Percentiles rank a stretch among this genome's conserved stretches.
phyloP scores from a whole-genome alignment of 257 asterid species.

The Datura wrightii region DNA sequence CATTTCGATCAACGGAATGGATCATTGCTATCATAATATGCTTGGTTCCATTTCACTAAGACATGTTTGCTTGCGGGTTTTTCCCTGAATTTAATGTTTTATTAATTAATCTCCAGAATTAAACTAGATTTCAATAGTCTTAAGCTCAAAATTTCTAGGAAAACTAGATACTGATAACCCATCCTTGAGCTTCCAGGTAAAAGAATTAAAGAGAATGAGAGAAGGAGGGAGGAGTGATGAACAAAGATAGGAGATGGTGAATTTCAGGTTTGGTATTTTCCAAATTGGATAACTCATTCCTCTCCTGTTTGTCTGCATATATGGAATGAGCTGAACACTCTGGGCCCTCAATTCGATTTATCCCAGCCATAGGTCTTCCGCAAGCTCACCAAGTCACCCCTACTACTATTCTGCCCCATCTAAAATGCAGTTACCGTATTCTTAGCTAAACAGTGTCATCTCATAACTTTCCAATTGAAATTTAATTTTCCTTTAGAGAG shows the following conservation, averaged over 20 bases:
- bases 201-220: constrained; percentile 1
- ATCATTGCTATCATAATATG: constrained; percentile 14
- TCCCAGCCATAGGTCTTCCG: neutral
- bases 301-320: neutral
- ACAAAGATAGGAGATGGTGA: neutral
- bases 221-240: neutral
- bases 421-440: neutral
- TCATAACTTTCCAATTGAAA: neutral
- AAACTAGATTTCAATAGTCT: neutral
- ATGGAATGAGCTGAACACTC: neutral
- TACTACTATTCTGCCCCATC: neutral
- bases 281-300: neutral
- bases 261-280: constrained; percentile 1
- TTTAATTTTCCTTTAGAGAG: neutral
- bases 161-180: neutral
- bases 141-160: neutral
- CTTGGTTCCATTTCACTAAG: constrained; percentile 1
- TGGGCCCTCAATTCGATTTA: neutral
- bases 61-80: neutral
- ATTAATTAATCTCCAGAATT: constrained; percentile 16
- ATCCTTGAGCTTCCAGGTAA: constrained; percentile 3
- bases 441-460: constrained; percentile 18
- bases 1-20: neutral
- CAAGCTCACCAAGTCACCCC: constrained; percentile 17
- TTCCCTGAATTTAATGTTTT: neutral